Conservation (phyloP, 1,284 basidiomycete species). For the Takashimella tepidaria region DNA sequence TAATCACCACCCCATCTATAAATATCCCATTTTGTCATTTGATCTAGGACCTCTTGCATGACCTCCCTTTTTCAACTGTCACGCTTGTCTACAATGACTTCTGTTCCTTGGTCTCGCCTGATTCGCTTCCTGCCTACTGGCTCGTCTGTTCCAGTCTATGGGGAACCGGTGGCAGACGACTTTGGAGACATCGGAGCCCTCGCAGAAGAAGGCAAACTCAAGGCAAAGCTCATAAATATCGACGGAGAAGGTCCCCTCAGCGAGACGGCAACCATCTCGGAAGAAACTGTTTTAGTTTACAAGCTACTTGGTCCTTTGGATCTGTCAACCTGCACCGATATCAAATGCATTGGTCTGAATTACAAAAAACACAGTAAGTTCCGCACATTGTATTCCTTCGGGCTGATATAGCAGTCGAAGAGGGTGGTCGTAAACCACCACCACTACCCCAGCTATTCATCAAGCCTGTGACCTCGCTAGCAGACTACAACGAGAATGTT, state of each 20-base stretch:
- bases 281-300: conserved; percentile 4
- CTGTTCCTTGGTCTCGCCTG: conserved; percentile 20
- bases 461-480: conserved; percentile 67
- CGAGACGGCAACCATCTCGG: conserved; percentile 6
- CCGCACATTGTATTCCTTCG: background rate
- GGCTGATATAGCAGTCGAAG: conserved; percentile 11
- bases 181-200: conserved; percentile 31
- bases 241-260: conserved; percentile 5
- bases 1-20: no score
- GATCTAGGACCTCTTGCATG: no score
- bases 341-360: conserved; percentile 27
- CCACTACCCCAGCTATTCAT: conserved; percentile 70
- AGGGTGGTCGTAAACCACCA: conserved; percentile 15
- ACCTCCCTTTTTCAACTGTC: background rate
- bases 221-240: conserved; percentile 18
- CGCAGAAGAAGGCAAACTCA: conserved; percentile 15
- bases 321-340: background rate
- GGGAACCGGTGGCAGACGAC: conserved; percentile 20
- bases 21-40: no score
- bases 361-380: conserved; percentile 19
- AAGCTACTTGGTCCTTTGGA: conserved; percentile 7
- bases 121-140: conserved; percentile 21
- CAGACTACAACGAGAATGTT: conserved; percentile 63
- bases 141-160: conserved; percentile 12
- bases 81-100: background rate